These are phyloP conservation scores for Talaromyces rugulosus DNA, from an alignment of 2,329 filamentous ascomycete genomes.

Conservation along the genomic window DNA sequence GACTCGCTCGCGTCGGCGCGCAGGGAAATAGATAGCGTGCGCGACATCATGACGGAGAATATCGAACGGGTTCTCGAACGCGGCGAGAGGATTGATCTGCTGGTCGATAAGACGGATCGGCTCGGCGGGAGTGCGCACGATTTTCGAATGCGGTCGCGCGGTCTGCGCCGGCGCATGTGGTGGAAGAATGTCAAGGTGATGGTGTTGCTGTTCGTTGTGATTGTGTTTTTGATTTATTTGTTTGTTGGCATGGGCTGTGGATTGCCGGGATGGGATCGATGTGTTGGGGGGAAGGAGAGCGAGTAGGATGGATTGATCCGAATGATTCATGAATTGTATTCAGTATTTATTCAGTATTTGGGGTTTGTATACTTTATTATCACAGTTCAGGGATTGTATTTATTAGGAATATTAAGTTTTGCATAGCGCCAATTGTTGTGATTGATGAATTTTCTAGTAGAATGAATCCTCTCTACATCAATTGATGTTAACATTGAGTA, in stretches of 20 bases:
- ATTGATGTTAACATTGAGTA: not conserved
- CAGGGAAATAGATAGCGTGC: conserved; percentile 85
- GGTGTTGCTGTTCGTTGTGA: conserved; percentile 69
- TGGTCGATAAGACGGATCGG: conserved; percentile 95
- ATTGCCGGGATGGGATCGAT: conserved; percentile 53
- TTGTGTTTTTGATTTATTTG: conserved; percentile 65
- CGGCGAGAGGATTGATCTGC: conserved; percentile 85
- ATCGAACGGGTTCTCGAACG: conserved; percentile 86
- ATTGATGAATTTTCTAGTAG: not conserved
- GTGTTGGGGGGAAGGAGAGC: conserved; percentile 27
- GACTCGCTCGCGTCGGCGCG: conserved; percentile 82
- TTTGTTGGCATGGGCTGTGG: conserved; percentile 71
- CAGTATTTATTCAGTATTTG: not conserved
- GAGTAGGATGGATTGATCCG: not conserved
- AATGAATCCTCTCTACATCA: not conserved
- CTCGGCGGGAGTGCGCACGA: conserved; percentile 84
- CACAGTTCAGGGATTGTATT: not conserved
- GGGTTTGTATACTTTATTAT: not conserved
- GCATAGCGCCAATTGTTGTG: not conserved
- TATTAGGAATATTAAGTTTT: not conserved
- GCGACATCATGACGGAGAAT: conserved; percentile 92
- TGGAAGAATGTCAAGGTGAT: conserved; percentile 99
- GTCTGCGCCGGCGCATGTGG: conserved; percentile 93
- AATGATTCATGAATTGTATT: not conserved
- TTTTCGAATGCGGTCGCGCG: conserved; percentile 81